Evolutionary conservation across 768 basidiomycete species (phyloP).

Genomic region (Mycena floridula): DNA sequence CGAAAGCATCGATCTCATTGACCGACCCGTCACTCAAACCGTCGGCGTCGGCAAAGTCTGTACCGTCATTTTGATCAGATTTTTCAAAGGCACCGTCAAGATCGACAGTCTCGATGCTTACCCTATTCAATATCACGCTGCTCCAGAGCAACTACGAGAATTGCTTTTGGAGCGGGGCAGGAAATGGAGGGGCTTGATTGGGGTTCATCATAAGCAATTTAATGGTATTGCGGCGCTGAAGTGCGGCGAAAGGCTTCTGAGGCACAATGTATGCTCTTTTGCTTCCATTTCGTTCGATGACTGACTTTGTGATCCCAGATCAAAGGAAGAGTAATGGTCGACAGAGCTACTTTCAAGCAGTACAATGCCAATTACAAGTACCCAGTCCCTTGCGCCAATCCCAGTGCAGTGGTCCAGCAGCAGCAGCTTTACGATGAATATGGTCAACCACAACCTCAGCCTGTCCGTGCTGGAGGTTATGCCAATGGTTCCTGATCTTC

Average conservation of each 20-base stretch:
- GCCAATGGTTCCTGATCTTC: neutral
- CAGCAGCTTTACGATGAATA: neutral
- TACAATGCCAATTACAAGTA: conserved; percentile 46
- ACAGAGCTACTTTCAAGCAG: conserved; percentile 48
- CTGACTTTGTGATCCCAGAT: conserved; percentile 34
- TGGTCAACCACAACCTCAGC: neutral
- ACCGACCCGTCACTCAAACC: conserved; percentile 25
- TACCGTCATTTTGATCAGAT: conserved; percentile 31
- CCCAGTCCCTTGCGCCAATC: conserved; percentile 28
- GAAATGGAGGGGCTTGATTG: conserved; percentile 49
- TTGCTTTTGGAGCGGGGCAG: conserved; percentile 41
- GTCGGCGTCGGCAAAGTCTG: conserved; percentile 35
- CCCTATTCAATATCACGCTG: conserved; percentile 46
- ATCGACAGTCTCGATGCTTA: conserved; percentile 46
- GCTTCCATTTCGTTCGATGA: conserved; percentile 2
- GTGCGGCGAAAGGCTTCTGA: conserved; percentile 27
- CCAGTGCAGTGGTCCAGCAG: neutral
- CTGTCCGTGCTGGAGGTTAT: neutral
- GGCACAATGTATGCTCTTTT: conserved; percentile 38
- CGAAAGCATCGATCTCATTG: conserved; percentile 48
- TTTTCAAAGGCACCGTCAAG: conserved; percentile 43
- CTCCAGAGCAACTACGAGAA: conserved; percentile 34
- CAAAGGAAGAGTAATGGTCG: conserved; percentile 55
- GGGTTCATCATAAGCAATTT: conserved; percentile 52
- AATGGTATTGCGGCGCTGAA: conserved; percentile 42